Conservation (phyloP, 768 basidiomycete species). For the Phaeotremella skinneri region DNA sequence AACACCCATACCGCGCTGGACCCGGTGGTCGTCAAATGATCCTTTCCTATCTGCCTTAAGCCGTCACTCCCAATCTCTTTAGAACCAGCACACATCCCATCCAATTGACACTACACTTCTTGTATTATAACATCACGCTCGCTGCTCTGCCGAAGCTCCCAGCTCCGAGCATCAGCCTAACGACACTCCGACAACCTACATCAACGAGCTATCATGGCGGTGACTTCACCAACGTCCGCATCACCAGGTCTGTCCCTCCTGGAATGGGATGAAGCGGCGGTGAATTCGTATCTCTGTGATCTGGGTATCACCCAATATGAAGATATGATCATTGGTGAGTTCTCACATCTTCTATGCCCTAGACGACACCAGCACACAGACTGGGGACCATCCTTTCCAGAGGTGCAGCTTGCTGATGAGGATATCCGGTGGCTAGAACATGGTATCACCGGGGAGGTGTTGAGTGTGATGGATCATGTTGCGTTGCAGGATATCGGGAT, state of each 20-base stretch:
- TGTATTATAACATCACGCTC: too few species aligned
- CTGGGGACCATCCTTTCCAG: not conserved
- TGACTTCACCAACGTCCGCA: constrained; percentile 31
- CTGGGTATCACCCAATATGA: constrained; percentile 86
- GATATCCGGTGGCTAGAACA: constrained; percentile 62
- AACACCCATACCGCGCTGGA: too few species aligned
- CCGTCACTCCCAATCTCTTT: too few species aligned
- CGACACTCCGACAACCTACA: not conserved
- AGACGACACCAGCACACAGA: constrained; percentile 1
- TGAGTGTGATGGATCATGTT: constrained; percentile 79
- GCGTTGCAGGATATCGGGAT: constrained; percentile 82
- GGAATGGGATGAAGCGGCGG: constrained; percentile 56
- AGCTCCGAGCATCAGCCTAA: constrained; percentile 1
- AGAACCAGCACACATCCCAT: too few species aligned
- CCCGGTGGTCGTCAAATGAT: too few species aligned
- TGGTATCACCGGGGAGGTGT: constrained; percentile 84
- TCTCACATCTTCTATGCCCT: constrained; percentile 19
- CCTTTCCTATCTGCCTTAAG: too few species aligned
- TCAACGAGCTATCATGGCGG: constrained; percentile 21
- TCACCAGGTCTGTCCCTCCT: constrained; percentile 34
- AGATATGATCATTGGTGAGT: constrained; percentile 70
- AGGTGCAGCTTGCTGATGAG: not conserved
- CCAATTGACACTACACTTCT: too few species aligned
- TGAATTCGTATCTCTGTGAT: constrained; percentile 70
- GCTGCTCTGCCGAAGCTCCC: not conserved